Conservation (phyloP, 2,329 filamentous ascomycete species). For the Diaporthe sp. region DNA sequence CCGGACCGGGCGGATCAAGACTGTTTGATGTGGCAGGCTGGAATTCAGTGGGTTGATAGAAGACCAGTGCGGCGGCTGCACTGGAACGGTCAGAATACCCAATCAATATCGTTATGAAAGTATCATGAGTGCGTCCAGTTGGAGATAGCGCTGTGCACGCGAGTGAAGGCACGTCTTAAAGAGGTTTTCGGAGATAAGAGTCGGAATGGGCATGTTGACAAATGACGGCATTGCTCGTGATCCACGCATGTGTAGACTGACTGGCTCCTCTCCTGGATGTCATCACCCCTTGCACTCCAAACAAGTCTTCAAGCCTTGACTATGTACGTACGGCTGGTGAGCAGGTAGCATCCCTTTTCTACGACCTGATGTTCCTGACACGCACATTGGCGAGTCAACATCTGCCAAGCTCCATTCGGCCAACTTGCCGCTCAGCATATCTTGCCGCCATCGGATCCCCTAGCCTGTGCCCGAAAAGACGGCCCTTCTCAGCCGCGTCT, state of each 20-base stretch:
- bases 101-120: background rate
- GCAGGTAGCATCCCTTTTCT: background rate
- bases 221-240: constrained; percentile 23
- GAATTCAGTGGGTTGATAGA: constrained; percentile 1
- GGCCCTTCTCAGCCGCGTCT: constrained; percentile 4
- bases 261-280: background rate
- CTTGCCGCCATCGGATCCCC: background rate
- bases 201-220: background rate
- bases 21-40: background rate
- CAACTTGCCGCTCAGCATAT: background rate
- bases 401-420: background rate
- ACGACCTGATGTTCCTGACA: background rate
- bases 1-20: background rate
- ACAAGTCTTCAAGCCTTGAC: background rate
- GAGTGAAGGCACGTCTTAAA: background rate
- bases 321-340: no score
- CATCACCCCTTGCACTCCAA: background rate
- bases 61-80: constrained; percentile 2
- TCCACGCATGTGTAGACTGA: background rate
- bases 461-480: background rate
- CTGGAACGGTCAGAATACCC: constrained; percentile 8
- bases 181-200: constrained; percentile 27
- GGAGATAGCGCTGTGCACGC: background rate
- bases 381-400: background rate
- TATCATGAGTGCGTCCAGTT: background rate